Base-by-base conservation (phyloP, 202 grass and related monocot species). In the Panicum hallii region DNA sequence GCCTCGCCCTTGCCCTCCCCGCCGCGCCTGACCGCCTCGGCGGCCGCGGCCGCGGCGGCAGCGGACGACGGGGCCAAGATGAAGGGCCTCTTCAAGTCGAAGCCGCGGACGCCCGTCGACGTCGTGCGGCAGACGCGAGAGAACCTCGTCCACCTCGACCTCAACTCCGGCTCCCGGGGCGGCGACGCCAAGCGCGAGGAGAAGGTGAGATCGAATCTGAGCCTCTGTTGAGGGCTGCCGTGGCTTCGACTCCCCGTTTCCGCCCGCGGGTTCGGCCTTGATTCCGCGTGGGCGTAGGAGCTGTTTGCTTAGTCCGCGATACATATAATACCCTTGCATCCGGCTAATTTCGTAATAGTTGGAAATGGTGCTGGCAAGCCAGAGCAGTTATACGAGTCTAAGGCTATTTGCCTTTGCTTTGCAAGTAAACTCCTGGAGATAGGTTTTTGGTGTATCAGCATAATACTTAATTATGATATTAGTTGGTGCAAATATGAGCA, bases 81-180 rank as follows among this genome's bases (percentile, higher is more conserved):
- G 94, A 94, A 92, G 92, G 92, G 90, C 34, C 86, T 97, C 72
- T 97, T 97, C 88, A 97, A 92, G 88, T 91, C 94, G 4, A 97
- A 93, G 90, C 94, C 90, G 61, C 86, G 90, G 87, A 91, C 92
- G 74, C 88, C 94, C 40, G 86, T 92, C 2, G 90, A 97, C 49
- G 86, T 97, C 34, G 94, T 94, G 30, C 87, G 92, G 71, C 92
- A 94, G 79, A 97, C 92, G 71, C 86, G 94, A 38, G 90, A 97
- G 64, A 83, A 92, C 41, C 88, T 97, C 36, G 53, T 93, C 69
- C 84, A 85, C 43, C 34, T 94, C 72, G 94, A 97, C 85, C 56
- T 94, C 68, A 71, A 92, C 19, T 82, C 75, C 50, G 85, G 72
- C 66, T 72, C 82, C 7, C 63, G 88, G 40, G 63, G 75, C 60